Conservation (phyloP, 441 rosid genomes). For the Populus hybrid region DNA sequence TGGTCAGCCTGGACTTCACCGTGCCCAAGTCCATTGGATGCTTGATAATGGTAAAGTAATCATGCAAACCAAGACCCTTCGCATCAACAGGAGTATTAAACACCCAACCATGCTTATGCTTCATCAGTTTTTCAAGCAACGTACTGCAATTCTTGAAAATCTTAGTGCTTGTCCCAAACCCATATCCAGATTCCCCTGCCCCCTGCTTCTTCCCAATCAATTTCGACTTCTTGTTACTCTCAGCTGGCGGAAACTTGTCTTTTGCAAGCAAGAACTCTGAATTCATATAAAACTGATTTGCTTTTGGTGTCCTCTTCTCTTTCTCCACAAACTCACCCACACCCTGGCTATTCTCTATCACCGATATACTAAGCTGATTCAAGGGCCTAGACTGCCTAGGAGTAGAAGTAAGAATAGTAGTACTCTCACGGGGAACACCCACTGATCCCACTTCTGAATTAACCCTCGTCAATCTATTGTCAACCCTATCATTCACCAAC, state of each 20-base stretch:
- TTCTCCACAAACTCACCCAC: constrained; percentile 72
- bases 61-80: constrained; percentile 73
- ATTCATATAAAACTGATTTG: constrained; percentile 86
- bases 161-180: constrained; percentile 55
- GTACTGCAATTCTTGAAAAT: constrained; percentile 68
- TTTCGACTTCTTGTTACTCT: constrained; percentile 92
- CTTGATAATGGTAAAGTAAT: constrained; percentile 73
- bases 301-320: constrained; percentile 98
- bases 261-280: constrained; percentile 93
- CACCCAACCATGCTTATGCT: constrained; percentile 97
- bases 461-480: constrained; percentile 54
- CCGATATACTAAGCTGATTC: constrained; percentile 66
- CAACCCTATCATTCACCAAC: constrained; percentile 36
- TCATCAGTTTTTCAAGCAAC: constrained; percentile 87
- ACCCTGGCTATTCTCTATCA: constrained; percentile 69
- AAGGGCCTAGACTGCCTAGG: constrained; percentile 66
- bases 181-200: constrained; percentile 46
- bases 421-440: constrained; percentile 48
- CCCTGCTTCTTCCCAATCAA: constrained; percentile 71
- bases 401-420: constrained; percentile 29
- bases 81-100: constrained; percentile 92
- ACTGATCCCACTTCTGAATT: constrained; percentile 62
- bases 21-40: constrained; percentile 98
- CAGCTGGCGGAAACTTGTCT: constrained; percentile 95
- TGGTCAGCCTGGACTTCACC: constrained; percentile 61